Conservation (phyloP, 306 rosid genomes). For the Dalbergia cochinchinensis region DNA sequence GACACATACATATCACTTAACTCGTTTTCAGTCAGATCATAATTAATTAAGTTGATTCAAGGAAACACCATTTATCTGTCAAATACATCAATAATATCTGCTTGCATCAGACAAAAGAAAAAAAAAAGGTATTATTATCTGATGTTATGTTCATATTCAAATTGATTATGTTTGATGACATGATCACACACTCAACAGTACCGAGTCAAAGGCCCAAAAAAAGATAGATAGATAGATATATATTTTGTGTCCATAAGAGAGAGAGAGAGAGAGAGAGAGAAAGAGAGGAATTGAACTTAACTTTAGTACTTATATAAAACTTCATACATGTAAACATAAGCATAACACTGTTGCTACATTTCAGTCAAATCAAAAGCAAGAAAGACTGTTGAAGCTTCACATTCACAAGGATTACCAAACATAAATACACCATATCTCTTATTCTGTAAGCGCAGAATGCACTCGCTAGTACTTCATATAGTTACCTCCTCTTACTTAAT, state of each 20-base stretch:
- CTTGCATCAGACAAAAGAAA: background rate
- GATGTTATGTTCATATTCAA: background rate
- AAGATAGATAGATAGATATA: background rate
- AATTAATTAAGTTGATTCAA: background rate
- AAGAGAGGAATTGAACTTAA: background rate
- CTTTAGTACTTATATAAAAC: background rate
- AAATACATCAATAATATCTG: background rate
- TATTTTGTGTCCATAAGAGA: too few species aligned
- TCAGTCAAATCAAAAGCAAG: background rate
- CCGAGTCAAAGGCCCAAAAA: background rate
- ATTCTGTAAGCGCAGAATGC: conserved; percentile 1
- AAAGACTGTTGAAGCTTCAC: conserved; percentile 9
- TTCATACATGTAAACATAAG: background rate
- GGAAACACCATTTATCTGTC: background rate
- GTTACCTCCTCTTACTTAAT: conserved; percentile 23
- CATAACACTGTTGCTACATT: background rate
- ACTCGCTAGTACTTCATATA: background rate
- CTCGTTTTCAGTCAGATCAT: too few species aligned
- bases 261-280: background rate
- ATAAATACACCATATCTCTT: conserved; percentile 6
- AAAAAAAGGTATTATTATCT: background rate
- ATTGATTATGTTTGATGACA: background rate
- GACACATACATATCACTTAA: background rate
- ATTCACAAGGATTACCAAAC: background rate
- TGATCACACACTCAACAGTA: background rate